Conservation (phyloP, 805 yeast genomes). For the Zygoascus biomembranicola region DNA sequence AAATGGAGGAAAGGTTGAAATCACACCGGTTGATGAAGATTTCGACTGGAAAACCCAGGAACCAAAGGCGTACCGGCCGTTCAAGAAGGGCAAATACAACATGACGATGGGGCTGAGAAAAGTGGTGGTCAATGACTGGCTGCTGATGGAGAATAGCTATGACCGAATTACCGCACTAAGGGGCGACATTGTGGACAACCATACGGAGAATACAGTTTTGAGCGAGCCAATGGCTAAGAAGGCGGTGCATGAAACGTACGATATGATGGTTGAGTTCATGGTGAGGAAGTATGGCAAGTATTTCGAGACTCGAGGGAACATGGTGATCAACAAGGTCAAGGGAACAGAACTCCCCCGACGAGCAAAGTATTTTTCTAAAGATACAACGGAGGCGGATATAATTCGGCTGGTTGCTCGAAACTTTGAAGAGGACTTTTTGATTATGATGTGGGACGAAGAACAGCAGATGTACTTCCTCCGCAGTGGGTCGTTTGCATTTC, state of each 20-base stretch:
- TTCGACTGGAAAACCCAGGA: conserved; percentile 38
- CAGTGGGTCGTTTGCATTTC: conserved; percentile 53
- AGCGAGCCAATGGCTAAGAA: conserved; percentile 25
- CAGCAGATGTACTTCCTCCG: conserved; percentile 38
- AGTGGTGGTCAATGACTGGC: conserved; percentile 44
- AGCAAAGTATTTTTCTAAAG: background rate
- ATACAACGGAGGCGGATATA: conserved; percentile 12
- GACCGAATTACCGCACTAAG: conserved; percentile 36
- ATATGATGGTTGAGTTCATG: conserved; percentile 34
- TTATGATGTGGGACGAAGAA: conserved; percentile 46
- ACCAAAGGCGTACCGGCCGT: conserved; percentile 48
- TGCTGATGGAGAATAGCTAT: conserved; percentile 56
- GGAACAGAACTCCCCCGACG: conserved; percentile 33
- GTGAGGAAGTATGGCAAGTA: conserved; percentile 45
- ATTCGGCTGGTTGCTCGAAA: conserved; percentile 22
- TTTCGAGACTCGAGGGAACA: conserved; percentile 27
- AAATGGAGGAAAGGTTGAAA: background rate
- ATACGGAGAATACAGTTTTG: conserved; percentile 28
- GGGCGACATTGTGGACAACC: conserved; percentile 25
- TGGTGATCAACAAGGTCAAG: conserved; percentile 33
- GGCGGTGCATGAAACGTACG: conserved; percentile 46
- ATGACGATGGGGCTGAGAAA: conserved; percentile 56
- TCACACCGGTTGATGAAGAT: conserved; percentile 23
- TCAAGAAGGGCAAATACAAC: conserved; percentile 50
- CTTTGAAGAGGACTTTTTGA: conserved; percentile 57